Evolutionary conservation across 2,329 filamentous ascomycete genomes (phyloP).

Genomic region (Coniochaeta pulveracea): DNA sequence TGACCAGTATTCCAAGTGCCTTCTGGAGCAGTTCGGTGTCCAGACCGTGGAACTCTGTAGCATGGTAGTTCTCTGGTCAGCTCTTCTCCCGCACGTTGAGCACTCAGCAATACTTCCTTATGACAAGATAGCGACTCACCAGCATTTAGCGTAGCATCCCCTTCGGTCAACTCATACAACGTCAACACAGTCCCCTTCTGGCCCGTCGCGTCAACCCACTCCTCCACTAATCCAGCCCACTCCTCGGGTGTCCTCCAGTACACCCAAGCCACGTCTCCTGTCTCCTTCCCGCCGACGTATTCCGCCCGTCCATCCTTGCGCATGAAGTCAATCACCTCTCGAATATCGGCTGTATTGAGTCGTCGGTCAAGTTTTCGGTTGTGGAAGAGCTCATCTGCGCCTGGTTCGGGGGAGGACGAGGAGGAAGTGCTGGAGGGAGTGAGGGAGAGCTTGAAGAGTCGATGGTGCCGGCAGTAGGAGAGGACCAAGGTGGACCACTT

Average conservation of each 20-base stretch:
- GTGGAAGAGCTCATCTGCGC: slow-evolving; percentile 37
- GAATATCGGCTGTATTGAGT: slow-evolving; percentile 37
- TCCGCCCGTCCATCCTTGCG: slow-evolving; percentile 51
- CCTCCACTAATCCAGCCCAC: slow-evolving; percentile 71
- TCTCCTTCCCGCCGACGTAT: slow-evolving; percentile 39
- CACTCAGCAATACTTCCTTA: slow-evolving; percentile 8
- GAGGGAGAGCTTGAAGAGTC: slow-evolving; percentile 64
- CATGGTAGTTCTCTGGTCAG: not conserved
- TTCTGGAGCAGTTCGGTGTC: slow-evolving; percentile 72
- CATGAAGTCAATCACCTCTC: slow-evolving; percentile 50
- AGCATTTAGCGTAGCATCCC: slow-evolving; percentile 64
- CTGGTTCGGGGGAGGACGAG: slow-evolving; percentile 1
- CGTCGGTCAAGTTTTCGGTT: slow-evolving; percentile 43
- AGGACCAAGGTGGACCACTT: slow-evolving; percentile 86
- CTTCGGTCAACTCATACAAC: slow-evolving; percentile 80
- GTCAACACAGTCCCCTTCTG: slow-evolving; percentile 86
- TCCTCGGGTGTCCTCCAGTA: slow-evolving; percentile 84
- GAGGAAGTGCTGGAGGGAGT: slow-evolving; percentile 30
- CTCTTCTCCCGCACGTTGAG: slow-evolving; percentile 8
- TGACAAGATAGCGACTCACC: slow-evolving; percentile 34
- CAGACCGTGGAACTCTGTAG: slow-evolving; percentile 76
- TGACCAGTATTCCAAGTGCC: slow-evolving; percentile 71
- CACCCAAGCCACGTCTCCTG: slow-evolving; percentile 54
- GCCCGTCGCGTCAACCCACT: slow-evolving; percentile 77
- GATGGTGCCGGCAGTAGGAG: slow-evolving; percentile 69